Conservation (phyloP, 2,329 filamentous ascomycete species). For the Rhytidhysteron rufulum region DNA sequence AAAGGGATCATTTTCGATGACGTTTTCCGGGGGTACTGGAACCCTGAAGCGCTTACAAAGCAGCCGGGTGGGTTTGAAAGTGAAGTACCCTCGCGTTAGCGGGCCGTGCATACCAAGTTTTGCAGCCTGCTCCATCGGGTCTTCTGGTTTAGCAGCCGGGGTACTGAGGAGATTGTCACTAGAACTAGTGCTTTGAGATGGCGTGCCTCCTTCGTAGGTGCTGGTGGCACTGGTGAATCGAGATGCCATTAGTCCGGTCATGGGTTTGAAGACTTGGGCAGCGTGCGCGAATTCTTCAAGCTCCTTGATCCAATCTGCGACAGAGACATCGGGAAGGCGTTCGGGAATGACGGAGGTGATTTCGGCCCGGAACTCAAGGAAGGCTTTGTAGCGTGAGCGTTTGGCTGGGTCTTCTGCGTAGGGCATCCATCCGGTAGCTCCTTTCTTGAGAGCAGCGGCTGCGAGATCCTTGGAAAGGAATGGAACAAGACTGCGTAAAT, state of each 20-base stretch:
- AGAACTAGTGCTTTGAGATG: constrained; percentile 32
- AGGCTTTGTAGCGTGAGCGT: constrained; percentile 72
- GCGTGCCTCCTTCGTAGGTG: constrained; percentile 34
- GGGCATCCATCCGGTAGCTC: constrained; percentile 66
- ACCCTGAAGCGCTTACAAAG: constrained; percentile 96
- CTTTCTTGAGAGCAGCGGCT: constrained; percentile 44
- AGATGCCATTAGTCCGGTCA: constrained; percentile 87
- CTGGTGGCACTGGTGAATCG: constrained; percentile 68
- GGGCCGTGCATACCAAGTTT: constrained; percentile 88
- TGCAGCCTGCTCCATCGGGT: constrained; percentile 82
- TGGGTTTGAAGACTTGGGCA: constrained; percentile 81
- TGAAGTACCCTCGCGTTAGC: constrained; percentile 68
- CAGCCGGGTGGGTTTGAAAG: constrained; percentile 77
- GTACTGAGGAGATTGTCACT: constrained; percentile 37
- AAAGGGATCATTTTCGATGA: constrained; percentile 45
- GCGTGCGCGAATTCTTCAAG: constrained; percentile 72
- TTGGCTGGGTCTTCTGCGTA: constrained; percentile 82
- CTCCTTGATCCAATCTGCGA: constrained; percentile 77
- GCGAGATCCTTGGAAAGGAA: constrained; percentile 39
- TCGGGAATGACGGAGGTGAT: constrained; percentile 54
- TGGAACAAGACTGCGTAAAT: constrained; percentile 47
- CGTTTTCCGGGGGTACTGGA: constrained; percentile 66
- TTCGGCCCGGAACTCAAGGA: constrained; percentile 73
- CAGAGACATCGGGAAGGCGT: constrained; percentile 47
- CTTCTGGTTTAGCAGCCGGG: constrained; percentile 57